Evolutionary conservation across 2,329 filamentous ascomycete genomes (phyloP).

Genomic region (Ophiostoma novo-ulmi): DNA sequence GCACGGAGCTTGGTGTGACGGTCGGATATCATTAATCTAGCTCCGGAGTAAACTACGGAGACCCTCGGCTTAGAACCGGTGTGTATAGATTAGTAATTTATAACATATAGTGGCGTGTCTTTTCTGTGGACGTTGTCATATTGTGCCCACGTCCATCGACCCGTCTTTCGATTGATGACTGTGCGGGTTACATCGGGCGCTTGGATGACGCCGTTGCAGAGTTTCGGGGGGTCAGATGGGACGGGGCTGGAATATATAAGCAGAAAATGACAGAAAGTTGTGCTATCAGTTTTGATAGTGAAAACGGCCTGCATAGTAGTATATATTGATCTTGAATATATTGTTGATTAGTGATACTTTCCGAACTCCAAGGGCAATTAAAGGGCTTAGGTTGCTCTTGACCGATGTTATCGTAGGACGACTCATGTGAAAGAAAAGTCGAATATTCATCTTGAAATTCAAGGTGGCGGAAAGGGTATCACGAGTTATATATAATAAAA

Average conservation of each 20-base stretch:
- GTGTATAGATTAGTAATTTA: neutral
- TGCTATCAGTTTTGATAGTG: neutral
- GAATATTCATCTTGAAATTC: neutral
- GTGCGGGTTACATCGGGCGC: conserved; percentile 18
- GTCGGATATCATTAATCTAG: neutral
- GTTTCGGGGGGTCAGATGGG: neutral
- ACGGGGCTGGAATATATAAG: neutral
- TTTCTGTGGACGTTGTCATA: conserved; percentile 9
- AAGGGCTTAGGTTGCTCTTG: neutral
- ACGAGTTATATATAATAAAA: neutral
- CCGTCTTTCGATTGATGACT: conserved; percentile 1
- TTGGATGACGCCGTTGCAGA: conserved; percentile 15
- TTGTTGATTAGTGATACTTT: neutral
- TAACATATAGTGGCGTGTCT: conserved; percentile 9
- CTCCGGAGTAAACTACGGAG: neutral
- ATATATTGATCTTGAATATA: neutral
- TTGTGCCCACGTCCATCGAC: neutral
- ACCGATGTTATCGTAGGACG: neutral
- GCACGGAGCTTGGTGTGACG: neutral
- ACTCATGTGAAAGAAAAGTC: neutral
- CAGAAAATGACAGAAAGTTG: neutral
- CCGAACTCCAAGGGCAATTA: too few species aligned
- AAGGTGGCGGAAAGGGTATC: neutral
- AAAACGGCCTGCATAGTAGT: neutral
- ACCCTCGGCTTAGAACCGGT: neutral